These are phyloP conservation scores for Colletotrichum sp. DNA, from an alignment of 2,329 filamentous ascomycete species.

Conservation along the genomic window DNA sequence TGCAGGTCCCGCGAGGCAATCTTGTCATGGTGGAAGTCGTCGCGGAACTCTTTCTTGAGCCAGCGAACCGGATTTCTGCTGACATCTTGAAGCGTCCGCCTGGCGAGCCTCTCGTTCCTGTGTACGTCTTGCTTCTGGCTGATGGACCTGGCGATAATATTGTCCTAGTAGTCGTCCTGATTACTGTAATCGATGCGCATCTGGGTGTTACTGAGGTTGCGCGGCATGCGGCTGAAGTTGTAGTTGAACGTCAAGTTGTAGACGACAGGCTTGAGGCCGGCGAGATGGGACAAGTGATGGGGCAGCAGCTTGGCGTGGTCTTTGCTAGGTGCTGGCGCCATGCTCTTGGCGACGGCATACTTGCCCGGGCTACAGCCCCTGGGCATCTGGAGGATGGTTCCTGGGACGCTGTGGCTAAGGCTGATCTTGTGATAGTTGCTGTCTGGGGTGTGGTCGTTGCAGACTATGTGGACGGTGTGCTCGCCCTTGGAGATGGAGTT, in stretches of 20 bases:
- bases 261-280: not conserved
- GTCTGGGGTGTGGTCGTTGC: not conserved
- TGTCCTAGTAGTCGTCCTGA: conserved; percentile 40
- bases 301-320: not conserved
- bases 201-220: conserved; percentile 34
- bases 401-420: not conserved
- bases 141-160: conserved; percentile 25
- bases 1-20: conserved; percentile 33
- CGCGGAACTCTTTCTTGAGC: conserved; percentile 42
- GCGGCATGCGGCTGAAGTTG: conserved; percentile 36
- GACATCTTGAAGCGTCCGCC: conserved; percentile 32
- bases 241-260: conserved; percentile 33
- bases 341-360: conserved; percentile 4
- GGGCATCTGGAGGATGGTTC: conserved; percentile 11
- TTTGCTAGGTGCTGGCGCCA: not conserved
- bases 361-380: not conserved
- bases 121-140: not conserved
- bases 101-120: conserved; percentile 1
- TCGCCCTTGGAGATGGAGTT: conserved; percentile 21
- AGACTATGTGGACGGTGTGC: conserved; percentile 1
- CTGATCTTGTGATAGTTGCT: not conserved
- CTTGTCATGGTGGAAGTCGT: conserved; percentile 34
- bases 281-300: not conserved
- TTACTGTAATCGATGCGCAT: conserved; percentile 46
- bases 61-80: conserved; percentile 36